phyloP scores from a whole-genome alignment of 2,329 filamentous ascomycete species.

The Colletotrichum horii region DNA sequence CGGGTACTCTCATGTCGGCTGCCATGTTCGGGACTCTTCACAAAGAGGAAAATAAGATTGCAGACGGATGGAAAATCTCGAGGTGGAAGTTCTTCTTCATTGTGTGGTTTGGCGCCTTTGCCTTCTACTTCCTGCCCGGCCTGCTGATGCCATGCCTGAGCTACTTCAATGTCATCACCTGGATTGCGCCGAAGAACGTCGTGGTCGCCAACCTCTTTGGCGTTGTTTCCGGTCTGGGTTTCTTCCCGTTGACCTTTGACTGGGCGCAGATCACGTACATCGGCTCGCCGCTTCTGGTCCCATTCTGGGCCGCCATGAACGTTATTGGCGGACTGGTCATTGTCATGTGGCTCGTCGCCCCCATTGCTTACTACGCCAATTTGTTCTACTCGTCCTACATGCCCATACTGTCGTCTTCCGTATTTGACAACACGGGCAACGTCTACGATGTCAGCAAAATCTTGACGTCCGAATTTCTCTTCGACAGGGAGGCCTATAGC shows the following conservation, averaged over 20 bases:
- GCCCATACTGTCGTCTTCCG: conserved; percentile 82
- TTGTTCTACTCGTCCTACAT: conserved; percentile 83
- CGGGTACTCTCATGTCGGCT: conserved; percentile 84
- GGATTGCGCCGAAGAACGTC: conserved; percentile 87
- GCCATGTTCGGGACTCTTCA: conserved; percentile 90
- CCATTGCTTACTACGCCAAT: conserved; percentile 82
- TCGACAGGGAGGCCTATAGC: conserved; percentile 77
- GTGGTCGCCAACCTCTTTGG: conserved; percentile 87
- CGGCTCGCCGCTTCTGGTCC: conserved; percentile 81
- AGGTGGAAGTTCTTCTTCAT: conserved; percentile 84
- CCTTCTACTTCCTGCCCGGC: conserved; percentile 86
- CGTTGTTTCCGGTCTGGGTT: conserved; percentile 80
- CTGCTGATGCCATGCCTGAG: conserved; percentile 83
- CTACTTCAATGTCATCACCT: conserved; percentile 89
- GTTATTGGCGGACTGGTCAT: conserved; percentile 80
- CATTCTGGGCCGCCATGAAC: conserved; percentile 87
- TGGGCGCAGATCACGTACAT: conserved; percentile 92
- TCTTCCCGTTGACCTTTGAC: conserved; percentile 88
- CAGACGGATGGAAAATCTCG: conserved; percentile 82
- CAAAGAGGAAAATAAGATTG: conserved; percentile 81
- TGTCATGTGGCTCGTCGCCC: conserved; percentile 85
- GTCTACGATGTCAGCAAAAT: conserved; percentile 84
- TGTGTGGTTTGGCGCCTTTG: conserved; percentile 73
- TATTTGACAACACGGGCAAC: conserved; percentile 84
- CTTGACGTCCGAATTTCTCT: conserved; percentile 77